Evolutionary conservation across 352 stramenopile species (phyloP).

Genomic region (Pythium phragmitis): DNA sequence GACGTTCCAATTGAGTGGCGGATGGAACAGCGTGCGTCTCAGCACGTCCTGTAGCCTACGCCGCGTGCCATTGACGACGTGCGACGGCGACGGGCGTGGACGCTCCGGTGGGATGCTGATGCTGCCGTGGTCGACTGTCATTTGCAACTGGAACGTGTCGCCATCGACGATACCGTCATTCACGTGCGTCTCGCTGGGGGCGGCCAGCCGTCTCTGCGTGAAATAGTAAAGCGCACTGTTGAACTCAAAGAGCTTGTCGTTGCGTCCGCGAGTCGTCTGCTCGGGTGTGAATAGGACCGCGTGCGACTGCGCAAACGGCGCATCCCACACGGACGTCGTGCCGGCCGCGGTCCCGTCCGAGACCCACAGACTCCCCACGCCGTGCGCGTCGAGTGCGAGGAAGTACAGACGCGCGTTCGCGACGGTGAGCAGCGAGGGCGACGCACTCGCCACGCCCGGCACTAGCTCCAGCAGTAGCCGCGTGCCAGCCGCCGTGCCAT

Average conservation of each 20-base stretch:
- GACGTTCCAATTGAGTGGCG: slow-evolving; percentile 57
- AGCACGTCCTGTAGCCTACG: slow-evolving; percentile 26
- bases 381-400: slow-evolving; percentile 20
- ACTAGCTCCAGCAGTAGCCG: slow-evolving; percentile 35
- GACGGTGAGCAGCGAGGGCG: slow-evolving; percentile 30
- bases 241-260: slow-evolving; percentile 19
- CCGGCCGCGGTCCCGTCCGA: slow-evolving; percentile 31
- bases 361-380: slow-evolving; percentile 29
- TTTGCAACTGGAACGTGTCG: slow-evolving; percentile 6
- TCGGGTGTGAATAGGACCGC: not conserved
- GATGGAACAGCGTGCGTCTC: slow-evolving; percentile 33
- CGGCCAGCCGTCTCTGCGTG: not conserved
- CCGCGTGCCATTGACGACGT: slow-evolving; percentile 20
- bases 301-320: slow-evolving; percentile 24
- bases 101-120: slow-evolving; percentile 7
- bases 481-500: slow-evolving; percentile 48
- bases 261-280: not conserved
- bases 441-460: slow-evolving; percentile 27
- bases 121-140: slow-evolving; percentile 14
- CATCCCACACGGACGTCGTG: slow-evolving; percentile 29
- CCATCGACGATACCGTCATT: not conserved
- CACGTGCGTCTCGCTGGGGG: not conserved
- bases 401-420: slow-evolving; percentile 30
- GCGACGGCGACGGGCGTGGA: not conserved
- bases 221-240: slow-evolving; percentile 33